Evolutionary conservation across 1,139 yeast genomes (phyloP), one percentile per base, ranked within the genome.

Genomic region (Scheffersomyces parashehatae): DNA sequence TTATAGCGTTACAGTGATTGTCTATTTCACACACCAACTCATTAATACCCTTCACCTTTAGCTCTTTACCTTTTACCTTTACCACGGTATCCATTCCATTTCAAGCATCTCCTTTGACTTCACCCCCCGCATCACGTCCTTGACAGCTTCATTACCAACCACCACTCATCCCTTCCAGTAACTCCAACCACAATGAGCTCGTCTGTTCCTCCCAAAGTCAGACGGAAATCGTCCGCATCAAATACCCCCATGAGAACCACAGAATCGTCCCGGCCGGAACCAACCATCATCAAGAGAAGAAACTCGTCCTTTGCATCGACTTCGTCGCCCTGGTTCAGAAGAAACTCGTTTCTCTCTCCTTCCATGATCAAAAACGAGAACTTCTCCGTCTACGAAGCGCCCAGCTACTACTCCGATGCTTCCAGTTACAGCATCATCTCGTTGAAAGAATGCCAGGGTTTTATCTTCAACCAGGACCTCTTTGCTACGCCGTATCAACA

Each of bases 401-500:
- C 63, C 47, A 64, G 61, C 40, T 68, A 64, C 50, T 60, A 54
- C 32, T 55, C 62, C 12, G 69, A 66, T 15, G 46, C 64, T 16
- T 52, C 68, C 5, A 61, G 64, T 37, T 69, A 67, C 48, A 70
- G 65, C 44, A 68, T 73, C 12, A 70, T 76, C 37, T 75, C 81
- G 30, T 66, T 85, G 31, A 75, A 75, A 40, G 88, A 84, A 56
- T 74, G 83, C 39, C 91, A 85, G 58, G 93, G 93, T 5, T 85
- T 85, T 55, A 66, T 80, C 14, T 85, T 88, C 76, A 85, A 85
- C 60, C 89, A 83, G 54, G 88, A 83, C 54, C 65, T 85, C 45
- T 85, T 84, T 70, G 89, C 87, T 8, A 73, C 83, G 7, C 79
- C 83, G 7, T 81, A 79, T 56, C 86, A 81, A 51, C 89, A 83